Percentiles rank a stretch among this genome's conserved stretches.
phyloP scores from a whole-genome alignment of 805 yeast genomes.

The Candida nonsorbophila region DNA sequence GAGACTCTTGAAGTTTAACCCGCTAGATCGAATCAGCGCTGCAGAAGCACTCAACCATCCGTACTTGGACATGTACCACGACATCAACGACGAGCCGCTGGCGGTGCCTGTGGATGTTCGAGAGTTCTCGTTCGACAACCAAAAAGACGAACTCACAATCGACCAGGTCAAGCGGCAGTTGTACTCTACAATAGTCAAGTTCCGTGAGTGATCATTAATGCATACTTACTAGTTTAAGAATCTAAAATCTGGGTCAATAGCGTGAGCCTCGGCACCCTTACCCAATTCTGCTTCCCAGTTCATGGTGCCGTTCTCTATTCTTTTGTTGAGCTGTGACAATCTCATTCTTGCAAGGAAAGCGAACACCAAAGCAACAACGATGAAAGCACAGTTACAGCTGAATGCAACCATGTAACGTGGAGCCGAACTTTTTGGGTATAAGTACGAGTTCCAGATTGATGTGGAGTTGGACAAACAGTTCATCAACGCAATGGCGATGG shows the following conservation, averaged over 20 bases:
- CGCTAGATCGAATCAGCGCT: constrained; percentile 76
- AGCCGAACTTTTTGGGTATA: constrained; percentile 39
- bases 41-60: constrained; percentile 88
- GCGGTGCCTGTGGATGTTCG: constrained; percentile 15
- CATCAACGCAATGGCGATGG: constrained; percentile 52
- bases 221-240: constrained; percentile 20
- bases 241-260: constrained; percentile 40
- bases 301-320: constrained; percentile 42
- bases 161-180: constrained; percentile 3
- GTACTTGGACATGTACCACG: constrained; percentile 77
- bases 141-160: neutral
- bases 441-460: constrained; percentile 51
- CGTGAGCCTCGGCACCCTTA: constrained; percentile 38
- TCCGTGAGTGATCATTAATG: neutral
- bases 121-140: constrained; percentile 28
- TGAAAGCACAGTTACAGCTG: constrained; percentile 43
- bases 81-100: constrained; percentile 26
- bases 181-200: constrained; percentile 1
- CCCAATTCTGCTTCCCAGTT: constrained; percentile 47
- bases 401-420: constrained; percentile 47
- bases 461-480: constrained; percentile 54
- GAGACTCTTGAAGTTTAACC: constrained; percentile 82
- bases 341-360: constrained; percentile 37
- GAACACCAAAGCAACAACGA: constrained; percentile 32
- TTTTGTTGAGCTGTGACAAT: constrained; percentile 33